Evolutionary conservation across 768 basidiomycete species (phyloP), one percentile per base, ranked within the genome.

Genomic region (Kwoniella sp.): DNA sequence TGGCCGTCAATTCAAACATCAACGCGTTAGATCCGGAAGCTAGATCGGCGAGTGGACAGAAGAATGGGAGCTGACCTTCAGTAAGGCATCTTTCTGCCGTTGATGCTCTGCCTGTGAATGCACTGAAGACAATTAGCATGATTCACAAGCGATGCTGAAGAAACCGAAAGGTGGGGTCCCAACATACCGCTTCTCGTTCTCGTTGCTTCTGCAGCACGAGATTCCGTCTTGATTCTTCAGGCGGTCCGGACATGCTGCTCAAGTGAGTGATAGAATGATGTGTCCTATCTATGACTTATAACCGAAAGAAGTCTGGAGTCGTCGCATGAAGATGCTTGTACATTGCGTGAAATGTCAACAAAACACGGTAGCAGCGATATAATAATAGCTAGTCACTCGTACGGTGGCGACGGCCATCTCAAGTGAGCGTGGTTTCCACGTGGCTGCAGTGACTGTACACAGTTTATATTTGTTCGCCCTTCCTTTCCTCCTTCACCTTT

Each of bases 191-290:
- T 69, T 82, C 79, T 25, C 78, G 71, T 58, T 81, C 85, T 63
- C 94, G 88, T 80, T 92, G 88, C 78, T 94, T 93, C 33, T 85
- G 84, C 68, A 95, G 87, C 1, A 88, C 46, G n/a, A 76, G 62
- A 51, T 65, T 55, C 37, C 51, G 49, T 12, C 51, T 27, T 0
- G 68, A 33, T 24, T 68, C 74, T 44, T 76, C 74, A 55, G 71
- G 69, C 15, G 63, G 67, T 8, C 61, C 61, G 5, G 61, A 63
- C 61, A 63, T 26, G 5, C 21, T 22, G 37, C 7, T 33, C n/a
- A n/a, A n/a, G 33, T 33, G 33, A 33, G 33, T 33, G 33, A n/a
- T n/a, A n/a, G n/a, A n/a, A n/a, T n/a, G n/a, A n/a, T n/a, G n/a
- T n/a, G n/a, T n/a, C n/a, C n/a, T n/a, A n/a, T n/a, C n/a, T n/a